Percentiles rank a stretch among this genome's conserved stretches.
Evolutionary conservation across 2,329 filamentous ascomycete genomes (phyloP).

Genomic region (Venturia carpophila): DNA sequence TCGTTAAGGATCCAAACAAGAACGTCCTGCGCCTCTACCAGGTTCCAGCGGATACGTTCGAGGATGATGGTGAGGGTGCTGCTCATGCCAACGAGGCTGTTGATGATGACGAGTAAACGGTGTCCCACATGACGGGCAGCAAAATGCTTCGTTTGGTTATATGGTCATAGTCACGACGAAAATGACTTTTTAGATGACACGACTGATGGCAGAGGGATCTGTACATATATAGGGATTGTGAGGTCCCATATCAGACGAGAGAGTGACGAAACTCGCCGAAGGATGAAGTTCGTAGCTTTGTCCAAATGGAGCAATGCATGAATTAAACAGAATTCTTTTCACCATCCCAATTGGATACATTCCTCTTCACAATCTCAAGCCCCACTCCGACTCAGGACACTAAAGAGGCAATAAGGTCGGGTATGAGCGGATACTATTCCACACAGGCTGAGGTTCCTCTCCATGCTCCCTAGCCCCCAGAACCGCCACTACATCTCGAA

Average conservation of each 20-base stretch:
- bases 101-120: slow-evolving; percentile 39
- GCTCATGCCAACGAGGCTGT: slow-evolving; percentile 47
- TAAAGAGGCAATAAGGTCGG: no score
- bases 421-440: no score
- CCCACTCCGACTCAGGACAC: no score
- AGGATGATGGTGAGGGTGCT: slow-evolving; percentile 75
- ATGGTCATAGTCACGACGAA: not conserved
- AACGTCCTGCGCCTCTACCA: slow-evolving; percentile 86
- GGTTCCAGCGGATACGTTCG: slow-evolving; percentile 79
- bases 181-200: not conserved
- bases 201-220: slow-evolving; percentile 3
- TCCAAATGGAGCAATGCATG: not conserved
- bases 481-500: no score
- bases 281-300: not conserved
- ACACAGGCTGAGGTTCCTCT: no score
- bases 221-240: not conserved
- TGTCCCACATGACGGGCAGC: not conserved
- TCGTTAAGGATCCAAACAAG: slow-evolving; percentile 92
- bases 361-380: no score
- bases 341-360: no score
- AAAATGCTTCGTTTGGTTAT: not conserved
- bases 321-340: not conserved
- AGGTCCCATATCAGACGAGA: not conserved
- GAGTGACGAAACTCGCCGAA: not conserved
- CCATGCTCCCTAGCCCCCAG: no score